Percentiles rank a stretch among this genome's conserved stretches.
These are phyloP conservation scores for Phytophthora crassamura DNA, from an alignment of 352 stramenopile genomes.

Conservation along the genomic window DNA sequence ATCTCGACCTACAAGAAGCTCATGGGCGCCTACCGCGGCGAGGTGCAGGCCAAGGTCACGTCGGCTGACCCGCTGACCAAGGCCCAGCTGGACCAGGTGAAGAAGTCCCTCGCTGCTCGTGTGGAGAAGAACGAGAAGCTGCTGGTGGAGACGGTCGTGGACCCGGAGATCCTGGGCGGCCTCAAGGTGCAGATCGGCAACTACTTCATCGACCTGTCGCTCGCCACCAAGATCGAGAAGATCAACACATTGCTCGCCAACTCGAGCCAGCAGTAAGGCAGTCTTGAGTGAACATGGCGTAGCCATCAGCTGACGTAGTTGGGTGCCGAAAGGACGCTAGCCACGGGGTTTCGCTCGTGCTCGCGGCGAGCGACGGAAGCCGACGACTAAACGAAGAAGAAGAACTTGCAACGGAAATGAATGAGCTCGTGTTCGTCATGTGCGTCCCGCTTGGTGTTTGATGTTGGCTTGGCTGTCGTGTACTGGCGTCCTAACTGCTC, in stretches of 20 bases:
- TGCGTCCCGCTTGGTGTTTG: slow-evolving; percentile 14
- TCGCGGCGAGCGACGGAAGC: slow-evolving; percentile 15
- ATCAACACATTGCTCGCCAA: slow-evolving; percentile 88
- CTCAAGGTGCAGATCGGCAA: slow-evolving; percentile 98
- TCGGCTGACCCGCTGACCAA: slow-evolving; percentile 94
- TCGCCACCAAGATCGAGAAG: slow-evolving; percentile 96
- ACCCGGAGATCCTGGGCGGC: slow-evolving; percentile 95
- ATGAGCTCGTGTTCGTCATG: slow-evolving; percentile 29
- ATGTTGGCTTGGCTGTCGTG: slow-evolving; percentile 1
- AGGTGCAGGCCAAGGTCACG: slow-evolving; percentile 97
- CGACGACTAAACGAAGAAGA: slow-evolving; percentile 36
- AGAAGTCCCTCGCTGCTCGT: slow-evolving; percentile 90
- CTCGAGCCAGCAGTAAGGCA: slow-evolving; percentile 56
- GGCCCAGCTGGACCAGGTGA: slow-evolving; percentile 93
- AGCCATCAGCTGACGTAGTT: slow-evolving; percentile 15
- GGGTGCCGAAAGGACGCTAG: slow-evolving; percentile 7
- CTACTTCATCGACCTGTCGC: slow-evolving; percentile 97
- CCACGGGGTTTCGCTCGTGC: slow-evolving; percentile 12
- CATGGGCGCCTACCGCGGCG: slow-evolving; percentile 95
- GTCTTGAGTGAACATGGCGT: slow-evolving; percentile 27
- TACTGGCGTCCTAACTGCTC: background rate
- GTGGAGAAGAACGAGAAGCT: slow-evolving; percentile 93
- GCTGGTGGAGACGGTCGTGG: slow-evolving; percentile 91
- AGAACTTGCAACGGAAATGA: slow-evolving; percentile 38
- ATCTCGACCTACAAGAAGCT: slow-evolving; percentile 92